A percentile compares a stretch with the other conserved stretches of the same genome.
Conservation (phyloP, 495 filamentous ascomycete genomes). For the Cercophora newfieldiana region DNA sequence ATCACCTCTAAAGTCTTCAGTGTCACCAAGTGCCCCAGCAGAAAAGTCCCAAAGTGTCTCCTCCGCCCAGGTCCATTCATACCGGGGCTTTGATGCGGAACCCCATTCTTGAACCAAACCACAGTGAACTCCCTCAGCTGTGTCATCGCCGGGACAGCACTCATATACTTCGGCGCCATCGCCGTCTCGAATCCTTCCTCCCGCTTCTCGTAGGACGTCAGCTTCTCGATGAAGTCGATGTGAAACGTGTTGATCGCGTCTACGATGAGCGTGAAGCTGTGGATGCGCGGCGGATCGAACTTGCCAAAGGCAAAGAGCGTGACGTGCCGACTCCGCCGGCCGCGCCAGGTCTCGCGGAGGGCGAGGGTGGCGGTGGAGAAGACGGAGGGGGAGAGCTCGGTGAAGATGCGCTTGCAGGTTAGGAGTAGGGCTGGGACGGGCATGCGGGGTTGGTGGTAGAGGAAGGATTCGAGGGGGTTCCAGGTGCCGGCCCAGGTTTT, state of each 20-base stretch:
- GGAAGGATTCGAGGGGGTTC: not conserved
- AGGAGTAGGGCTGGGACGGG: not conserved
- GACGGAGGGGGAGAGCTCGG: not conserved
- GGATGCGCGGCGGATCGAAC: not conserved
- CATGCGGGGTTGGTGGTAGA: not conserved
- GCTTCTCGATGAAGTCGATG: not conserved
- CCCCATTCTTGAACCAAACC: not conserved
- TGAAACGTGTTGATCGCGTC: not conserved
- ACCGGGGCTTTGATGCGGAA: not conserved
- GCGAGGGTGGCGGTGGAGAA: not conserved
- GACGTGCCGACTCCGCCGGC: not conserved
- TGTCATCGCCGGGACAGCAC: no score
- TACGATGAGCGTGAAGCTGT: not conserved
- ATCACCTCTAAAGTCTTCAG: not conserved
- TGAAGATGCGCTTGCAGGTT: not conserved
- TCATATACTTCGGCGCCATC: no score
- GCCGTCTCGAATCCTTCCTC: no score
- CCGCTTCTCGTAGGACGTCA: not conserved
- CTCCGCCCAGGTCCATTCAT: not conserved
- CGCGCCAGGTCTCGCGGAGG: not conserved
- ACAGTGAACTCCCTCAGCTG: not conserved
- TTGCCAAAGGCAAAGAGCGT: not conserved
- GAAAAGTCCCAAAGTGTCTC: not conserved
- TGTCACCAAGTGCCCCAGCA: not conserved
- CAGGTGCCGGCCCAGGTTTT: not conserved